Percentiles rank a stretch among this genome's conserved stretches.
Evolutionary conservation across 1,139 yeast genomes (phyloP).

Genomic region (Suhomyces coccinellae): DNA sequence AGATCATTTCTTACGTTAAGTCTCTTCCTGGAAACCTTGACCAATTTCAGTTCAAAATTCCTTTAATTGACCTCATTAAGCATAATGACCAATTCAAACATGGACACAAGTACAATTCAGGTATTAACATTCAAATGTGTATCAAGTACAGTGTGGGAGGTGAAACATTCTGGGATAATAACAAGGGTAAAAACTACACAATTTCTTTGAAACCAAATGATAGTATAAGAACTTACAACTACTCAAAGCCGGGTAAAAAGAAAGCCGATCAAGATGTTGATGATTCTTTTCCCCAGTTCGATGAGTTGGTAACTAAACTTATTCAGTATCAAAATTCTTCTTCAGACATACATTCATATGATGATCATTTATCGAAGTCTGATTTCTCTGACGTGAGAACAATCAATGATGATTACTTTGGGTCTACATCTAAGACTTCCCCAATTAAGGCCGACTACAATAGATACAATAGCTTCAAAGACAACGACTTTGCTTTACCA

Average conservation of each 20-base stretch:
- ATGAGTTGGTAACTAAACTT: constrained; percentile 26
- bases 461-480: constrained; percentile 15
- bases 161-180: constrained; percentile 25
- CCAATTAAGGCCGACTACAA: constrained; percentile 15
- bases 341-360: constrained; percentile 11
- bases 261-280: constrained; percentile 7
- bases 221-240: constrained; percentile 20
- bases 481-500: constrained; percentile 7
- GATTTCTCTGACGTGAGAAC: neutral
- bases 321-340: constrained; percentile 15
- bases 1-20: constrained; percentile 22
- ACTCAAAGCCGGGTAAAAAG: constrained; percentile 8
- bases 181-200: constrained; percentile 29
- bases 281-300: constrained; percentile 24
- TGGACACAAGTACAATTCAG: constrained; percentile 6
- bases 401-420: constrained; percentile 6
- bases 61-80: constrained; percentile 28
- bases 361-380: constrained; percentile 1
- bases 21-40: constrained; percentile 31
- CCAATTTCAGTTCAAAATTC: constrained; percentile 40
- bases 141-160: constrained; percentile 20
- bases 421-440: neutral
- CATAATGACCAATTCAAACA: constrained; percentile 4
- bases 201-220: constrained; percentile 22
- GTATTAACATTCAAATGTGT: constrained; percentile 21